Evolutionary conservation across 2,329 filamentous ascomycete genomes (phyloP).

Genomic region (Nemania sp.): DNA sequence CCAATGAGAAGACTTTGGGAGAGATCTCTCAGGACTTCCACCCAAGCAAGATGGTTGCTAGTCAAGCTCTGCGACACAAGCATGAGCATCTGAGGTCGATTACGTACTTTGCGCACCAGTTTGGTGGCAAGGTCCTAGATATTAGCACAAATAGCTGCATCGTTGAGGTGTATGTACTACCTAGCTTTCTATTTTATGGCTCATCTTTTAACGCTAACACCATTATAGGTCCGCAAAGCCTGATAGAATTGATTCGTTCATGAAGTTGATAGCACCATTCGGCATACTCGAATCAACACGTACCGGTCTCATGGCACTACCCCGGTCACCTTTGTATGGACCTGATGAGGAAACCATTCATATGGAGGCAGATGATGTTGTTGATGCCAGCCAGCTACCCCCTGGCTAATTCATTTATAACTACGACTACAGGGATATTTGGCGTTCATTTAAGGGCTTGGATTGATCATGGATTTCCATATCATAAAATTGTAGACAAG

Average conservation of each 20-base stretch:
- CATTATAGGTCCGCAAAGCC: conserved; percentile 84
- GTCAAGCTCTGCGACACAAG: conserved; percentile 93
- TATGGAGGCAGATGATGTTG: conserved; percentile 93
- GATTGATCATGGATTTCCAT: conserved; percentile 12
- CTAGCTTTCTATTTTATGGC: background rate
- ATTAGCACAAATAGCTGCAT: conserved; percentile 99
- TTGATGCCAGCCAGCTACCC: conserved; percentile 92
- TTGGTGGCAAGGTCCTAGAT: conserved; percentile 96
- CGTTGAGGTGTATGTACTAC: conserved; percentile 84
- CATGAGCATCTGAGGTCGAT: conserved; percentile 97
- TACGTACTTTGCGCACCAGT: conserved; percentile 96
- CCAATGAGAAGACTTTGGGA: conserved; percentile 57
- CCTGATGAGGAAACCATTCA: conserved; percentile 72
- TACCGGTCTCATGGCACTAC: conserved; percentile 96
- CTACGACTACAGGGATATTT: conserved; percentile 21
- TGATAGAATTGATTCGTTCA: conserved; percentile 92
- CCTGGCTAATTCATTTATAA: conserved; percentile 73
- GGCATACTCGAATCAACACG: conserved; percentile 96
- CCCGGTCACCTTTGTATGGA: conserved; percentile 87
- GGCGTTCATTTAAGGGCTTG: conserved; percentile 38
- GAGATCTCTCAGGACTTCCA: conserved; percentile 79
- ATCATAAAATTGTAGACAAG: conserved; percentile 38
- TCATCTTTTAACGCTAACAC: conserved; percentile 41
- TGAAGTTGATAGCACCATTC: conserved; percentile 94
- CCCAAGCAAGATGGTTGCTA: conserved; percentile 85